phyloP scores from a whole-genome alignment of 176 grass and related monocot species.

The Phoenix roebelenii region DNA sequence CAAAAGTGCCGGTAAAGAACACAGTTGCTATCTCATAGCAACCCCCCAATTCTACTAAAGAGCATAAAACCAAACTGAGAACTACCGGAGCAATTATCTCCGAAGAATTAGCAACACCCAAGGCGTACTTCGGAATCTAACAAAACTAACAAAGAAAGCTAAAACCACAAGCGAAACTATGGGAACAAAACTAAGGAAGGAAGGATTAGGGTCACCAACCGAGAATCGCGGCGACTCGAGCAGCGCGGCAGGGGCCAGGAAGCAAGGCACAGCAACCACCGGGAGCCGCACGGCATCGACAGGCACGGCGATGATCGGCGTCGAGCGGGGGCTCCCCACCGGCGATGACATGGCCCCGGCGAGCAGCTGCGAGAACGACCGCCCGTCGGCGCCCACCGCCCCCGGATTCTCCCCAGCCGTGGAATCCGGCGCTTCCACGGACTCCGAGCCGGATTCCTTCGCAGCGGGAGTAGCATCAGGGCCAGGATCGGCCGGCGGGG shows the following conservation, averaged over 20 bases:
- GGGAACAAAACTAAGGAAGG: background rate
- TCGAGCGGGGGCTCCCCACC: conserved; percentile 16
- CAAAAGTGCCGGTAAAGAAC: no score
- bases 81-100: no score
- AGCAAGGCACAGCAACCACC: conserved; percentile 51
- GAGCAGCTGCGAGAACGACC: conserved; percentile 19
- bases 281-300: conserved; percentile 36
- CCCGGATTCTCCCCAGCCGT: no score
- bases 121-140: background rate
- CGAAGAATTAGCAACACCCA: background rate
- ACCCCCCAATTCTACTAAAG: no score
- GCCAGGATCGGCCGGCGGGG: background rate
- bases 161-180: background rate
- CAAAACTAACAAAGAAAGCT: background rate
- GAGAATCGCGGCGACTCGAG: conserved; percentile 45
- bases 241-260: conserved; percentile 36
- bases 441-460: background rate
- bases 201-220: conserved; percentile 40
- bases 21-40: no score
- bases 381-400: conserved; percentile 10
- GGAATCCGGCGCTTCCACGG: background rate
- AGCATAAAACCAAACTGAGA: no score
- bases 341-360: conserved; percentile 22
- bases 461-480: background rate
- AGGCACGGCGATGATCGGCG: conserved; percentile 5